Base-by-base conservation (phyloP, 257 asterid species). In the Paraleonurus japonicus region DNA sequence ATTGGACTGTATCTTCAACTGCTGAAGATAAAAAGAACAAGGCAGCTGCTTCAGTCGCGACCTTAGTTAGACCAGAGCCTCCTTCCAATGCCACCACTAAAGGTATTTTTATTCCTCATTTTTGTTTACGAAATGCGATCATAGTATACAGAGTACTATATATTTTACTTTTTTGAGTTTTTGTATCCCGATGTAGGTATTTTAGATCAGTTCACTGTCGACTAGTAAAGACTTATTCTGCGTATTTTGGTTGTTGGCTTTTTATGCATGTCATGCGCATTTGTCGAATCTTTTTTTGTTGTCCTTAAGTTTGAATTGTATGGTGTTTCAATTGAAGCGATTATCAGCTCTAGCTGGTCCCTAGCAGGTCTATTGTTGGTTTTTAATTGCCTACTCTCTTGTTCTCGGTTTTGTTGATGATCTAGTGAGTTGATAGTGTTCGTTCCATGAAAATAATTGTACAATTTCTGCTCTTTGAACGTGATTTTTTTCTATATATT, bases 51-150 rank as follows among this genome's bases (percentile, higher is more conserved):
- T 20, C 81, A 43, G 79, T 72, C 48, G 71, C 80, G 72, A 27
- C 86, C 47, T 64, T 79, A 47, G 75, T 81, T 48, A 70, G 83
- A 27, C 70, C 85, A 60, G 90, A 79, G 73, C 75, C 82, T 66
- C 80, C 88, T 17, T 66, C 86, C 28, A 78, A 64, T 43, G 86
- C 82, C 67, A 16, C 79, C 16, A 15, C 70, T 32, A 85, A 83
- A 81, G 90, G 90, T 85, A 8, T 2, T 53, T 30, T 10, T 22
- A 28, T n/a, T 10, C 59, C 19, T 33, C 58, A 28, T 75, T 69
- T 53, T 53, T 43, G 26, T 64, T 76, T 74, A 37, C 28, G 32
- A 30, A 50, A 59, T 76, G 71, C 64, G 81, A 76, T 76, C 78
- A 9, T 47, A 4, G 0, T 9, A 6, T 10, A 17, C 22, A n/a